Conservation (phyloP, 2,329 filamentous ascomycete species). For the Microdochium trichocladiopsis region DNA sequence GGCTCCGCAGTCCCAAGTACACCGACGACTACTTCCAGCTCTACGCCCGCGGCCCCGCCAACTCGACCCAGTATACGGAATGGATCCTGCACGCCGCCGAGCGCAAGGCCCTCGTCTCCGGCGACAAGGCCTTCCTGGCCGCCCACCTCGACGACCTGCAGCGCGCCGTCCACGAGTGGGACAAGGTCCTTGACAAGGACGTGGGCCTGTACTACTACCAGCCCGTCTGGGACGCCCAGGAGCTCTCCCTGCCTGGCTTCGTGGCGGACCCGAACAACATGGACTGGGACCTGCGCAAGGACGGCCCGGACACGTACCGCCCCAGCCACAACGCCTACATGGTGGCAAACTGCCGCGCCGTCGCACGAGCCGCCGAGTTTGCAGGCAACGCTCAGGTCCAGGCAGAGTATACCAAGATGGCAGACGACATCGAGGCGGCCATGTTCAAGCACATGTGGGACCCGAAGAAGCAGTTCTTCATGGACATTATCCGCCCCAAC, state of each 20-base stretch:
- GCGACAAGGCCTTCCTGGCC: constrained; percentile 25
- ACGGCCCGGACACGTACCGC: constrained; percentile 32
- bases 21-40: constrained; percentile 29
- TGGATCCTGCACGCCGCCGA: constrained; percentile 26
- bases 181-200: constrained; percentile 22
- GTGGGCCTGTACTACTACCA: constrained; percentile 33
- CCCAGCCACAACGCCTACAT: constrained; percentile 36
- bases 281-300: constrained; percentile 18
- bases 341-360: constrained; percentile 31
- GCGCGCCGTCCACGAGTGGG: constrained; percentile 29
- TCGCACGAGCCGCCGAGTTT: constrained; percentile 25
- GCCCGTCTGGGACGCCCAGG: constrained; percentile 34
- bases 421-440: constrained; percentile 22
- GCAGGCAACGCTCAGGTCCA: constrained; percentile 21
- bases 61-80: constrained; percentile 27
- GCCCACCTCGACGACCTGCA: constrained; percentile 32
- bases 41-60: constrained; percentile 27
- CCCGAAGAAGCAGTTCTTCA: constrained; percentile 27
- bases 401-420: constrained; percentile 21
- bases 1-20: constrained; percentile 29
- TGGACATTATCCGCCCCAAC: constrained; percentile 26
- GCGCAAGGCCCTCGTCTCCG: constrained; percentile 27
- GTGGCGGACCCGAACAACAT: constrained; percentile 23
- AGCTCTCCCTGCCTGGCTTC: constrained; percentile 30
- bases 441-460: constrained; percentile 30